Evolutionary conservation across 768 basidiomycete species (phyloP).

Genomic region (Tylopilus sp.): DNA sequence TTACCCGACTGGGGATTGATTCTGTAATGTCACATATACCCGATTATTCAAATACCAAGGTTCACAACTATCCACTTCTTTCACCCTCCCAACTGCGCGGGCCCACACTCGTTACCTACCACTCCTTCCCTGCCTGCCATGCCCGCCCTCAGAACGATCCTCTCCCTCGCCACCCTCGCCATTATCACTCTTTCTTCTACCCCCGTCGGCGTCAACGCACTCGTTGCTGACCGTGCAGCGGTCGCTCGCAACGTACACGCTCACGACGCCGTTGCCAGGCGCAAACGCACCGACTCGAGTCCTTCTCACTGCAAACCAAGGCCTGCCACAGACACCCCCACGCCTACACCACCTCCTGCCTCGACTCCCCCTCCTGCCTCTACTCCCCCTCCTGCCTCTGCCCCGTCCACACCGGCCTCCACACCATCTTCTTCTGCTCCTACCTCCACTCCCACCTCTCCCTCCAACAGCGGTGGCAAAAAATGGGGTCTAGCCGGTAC

Average conservation of each 20-base stretch:
- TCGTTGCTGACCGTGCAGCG: slow-evolving; percentile 40
- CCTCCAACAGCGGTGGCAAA: slow-evolving; percentile 9
- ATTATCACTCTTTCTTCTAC: slow-evolving; percentile 50
- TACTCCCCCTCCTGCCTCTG: slow-evolving; percentile 1
- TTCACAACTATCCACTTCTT: not conserved
- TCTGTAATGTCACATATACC: too few species aligned
- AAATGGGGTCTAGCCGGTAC: slow-evolving; percentile 55
- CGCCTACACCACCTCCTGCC: not conserved
- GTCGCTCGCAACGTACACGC: slow-evolving; percentile 44
- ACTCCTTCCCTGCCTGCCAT: slow-evolving; percentile 24
- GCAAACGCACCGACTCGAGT: slow-evolving; percentile 39
- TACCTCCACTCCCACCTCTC: slow-evolving; percentile 2
- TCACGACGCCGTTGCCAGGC: slow-evolving; percentile 48
- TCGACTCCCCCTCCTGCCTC: not conserved
- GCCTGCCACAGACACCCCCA: slow-evolving; percentile 14
- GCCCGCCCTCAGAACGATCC: slow-evolving; percentile 48
- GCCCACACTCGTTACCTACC: slow-evolving; percentile 10
- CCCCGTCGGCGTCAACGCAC: slow-evolving; percentile 47
- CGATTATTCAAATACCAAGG: not conserved
- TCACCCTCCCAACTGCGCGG: slow-evolving; percentile 16
- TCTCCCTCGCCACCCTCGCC: slow-evolving; percentile 58
- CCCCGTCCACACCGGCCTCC: not conserved
- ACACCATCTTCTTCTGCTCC: not conserved
- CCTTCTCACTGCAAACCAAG: slow-evolving; percentile 54
- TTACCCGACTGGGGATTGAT: too few species aligned